phyloP scores from a whole-genome alignment of 768 basidiomycete species.

The Panaeolus cyanescens region DNA sequence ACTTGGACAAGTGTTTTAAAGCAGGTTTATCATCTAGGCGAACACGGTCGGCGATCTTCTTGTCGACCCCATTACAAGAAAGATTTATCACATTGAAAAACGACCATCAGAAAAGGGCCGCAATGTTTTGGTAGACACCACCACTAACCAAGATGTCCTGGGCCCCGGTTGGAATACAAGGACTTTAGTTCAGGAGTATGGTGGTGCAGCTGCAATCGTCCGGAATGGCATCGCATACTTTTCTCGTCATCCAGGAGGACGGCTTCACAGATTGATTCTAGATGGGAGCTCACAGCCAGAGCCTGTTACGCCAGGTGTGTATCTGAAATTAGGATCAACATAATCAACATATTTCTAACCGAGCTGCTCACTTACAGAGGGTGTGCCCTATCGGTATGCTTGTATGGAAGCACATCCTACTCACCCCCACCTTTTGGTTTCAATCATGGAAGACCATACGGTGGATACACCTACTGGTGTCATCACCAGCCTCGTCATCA shows the following conservation, averaged over 20 bases:
- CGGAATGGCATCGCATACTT: slow-evolving; percentile 53
- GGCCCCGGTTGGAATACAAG: slow-evolving; percentile 54
- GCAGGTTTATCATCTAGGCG: slow-evolving; percentile 20
- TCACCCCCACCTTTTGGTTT: slow-evolving; percentile 51
- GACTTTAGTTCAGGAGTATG: slow-evolving; percentile 68
- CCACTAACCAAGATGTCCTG: slow-evolving; percentile 47
- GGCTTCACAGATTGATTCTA: slow-evolving; percentile 43
- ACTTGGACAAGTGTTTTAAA: neutral
- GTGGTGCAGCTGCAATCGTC: slow-evolving; percentile 58
- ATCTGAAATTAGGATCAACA: slow-evolving; percentile 8
- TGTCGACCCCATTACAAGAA: slow-evolving; percentile 56
- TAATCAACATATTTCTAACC: slow-evolving; percentile 23
- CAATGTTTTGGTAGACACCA: slow-evolving; percentile 53
- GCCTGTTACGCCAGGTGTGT: slow-evolving; percentile 65
- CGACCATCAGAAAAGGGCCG: slow-evolving; percentile 51
- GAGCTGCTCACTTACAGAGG: slow-evolving; percentile 22
- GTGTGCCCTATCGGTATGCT: slow-evolving; percentile 54
- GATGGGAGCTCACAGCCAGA: slow-evolving; percentile 42
- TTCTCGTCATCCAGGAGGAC: slow-evolving; percentile 38
- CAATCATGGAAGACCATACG: slow-evolving; percentile 71
- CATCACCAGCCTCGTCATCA: slow-evolving; percentile 55
- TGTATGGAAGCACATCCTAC: slow-evolving; percentile 60
- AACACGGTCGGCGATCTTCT: slow-evolving; percentile 39
- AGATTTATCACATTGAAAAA: slow-evolving; percentile 55
- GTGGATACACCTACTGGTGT: slow-evolving; percentile 45